Percentiles rank a stretch among this genome's conserved stretches.
Evolutionary conservation across 2,329 filamentous ascomycete species (phyloP).

Genomic region (Tolypocladium amazonense): DNA sequence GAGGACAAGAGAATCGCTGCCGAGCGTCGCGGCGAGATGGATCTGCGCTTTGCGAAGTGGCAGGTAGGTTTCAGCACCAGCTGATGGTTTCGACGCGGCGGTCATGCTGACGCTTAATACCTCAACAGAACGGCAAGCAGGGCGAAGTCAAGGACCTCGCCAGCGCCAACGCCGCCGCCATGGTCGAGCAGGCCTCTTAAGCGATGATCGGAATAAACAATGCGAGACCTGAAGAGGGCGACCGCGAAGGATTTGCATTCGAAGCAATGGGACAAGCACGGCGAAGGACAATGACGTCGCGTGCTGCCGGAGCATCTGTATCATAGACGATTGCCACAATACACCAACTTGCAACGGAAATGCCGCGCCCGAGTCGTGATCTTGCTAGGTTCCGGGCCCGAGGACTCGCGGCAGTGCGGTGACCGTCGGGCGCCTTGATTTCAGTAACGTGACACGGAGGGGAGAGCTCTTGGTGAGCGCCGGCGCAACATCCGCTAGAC

Average conservation of each 20-base stretch:
- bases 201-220: background rate
- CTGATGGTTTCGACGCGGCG: background rate
- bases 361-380: background rate
- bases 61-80: conserved; percentile 46
- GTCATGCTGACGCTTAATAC: conserved; percentile 18
- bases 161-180: conserved; percentile 37
- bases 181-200: conserved; percentile 25
- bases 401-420: background rate
- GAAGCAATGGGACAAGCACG: conserved; percentile 11
- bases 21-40: conserved; percentile 83
- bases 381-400: background rate
- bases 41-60: conserved; percentile 90
- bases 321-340: conserved; percentile 22
- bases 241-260: background rate
- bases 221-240: conserved; percentile 1
- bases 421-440: background rate
- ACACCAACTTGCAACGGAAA: conserved; percentile 14
- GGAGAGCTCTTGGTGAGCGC: background rate
- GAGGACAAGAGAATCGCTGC: conserved; percentile 80
- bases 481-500: background rate
- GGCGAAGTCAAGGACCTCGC: conserved; percentile 69
- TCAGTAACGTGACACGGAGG: background rate
- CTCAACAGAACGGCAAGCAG: conserved; percentile 84
- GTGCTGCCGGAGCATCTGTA: conserved; percentile 19
- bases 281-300: conserved; percentile 11